Conservation (phyloP, 2,329 filamentous ascomycete species). For the Trichothecium roseum region DNA sequence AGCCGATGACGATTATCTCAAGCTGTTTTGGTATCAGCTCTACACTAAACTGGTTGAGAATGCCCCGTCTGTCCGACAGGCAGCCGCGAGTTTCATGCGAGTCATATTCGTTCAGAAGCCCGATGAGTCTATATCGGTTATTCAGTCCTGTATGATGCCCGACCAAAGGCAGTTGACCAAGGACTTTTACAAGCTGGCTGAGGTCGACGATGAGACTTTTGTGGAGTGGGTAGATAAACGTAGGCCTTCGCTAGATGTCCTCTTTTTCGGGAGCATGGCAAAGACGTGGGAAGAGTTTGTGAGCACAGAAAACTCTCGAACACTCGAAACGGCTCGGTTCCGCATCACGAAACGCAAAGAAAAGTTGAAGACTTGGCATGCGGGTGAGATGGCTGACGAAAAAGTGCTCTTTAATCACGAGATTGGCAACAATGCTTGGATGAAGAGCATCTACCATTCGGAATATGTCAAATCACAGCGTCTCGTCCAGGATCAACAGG, state of each 20-base stretch:
- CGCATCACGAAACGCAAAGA: conserved; percentile 71
- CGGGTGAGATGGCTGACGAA: conserved; percentile 57
- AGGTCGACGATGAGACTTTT: conserved; percentile 83
- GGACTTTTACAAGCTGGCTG: conserved; percentile 75
- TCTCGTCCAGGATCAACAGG: conserved; percentile 83
- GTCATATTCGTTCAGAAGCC: conserved; percentile 91
- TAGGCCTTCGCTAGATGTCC: conserved; percentile 62
- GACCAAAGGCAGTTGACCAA: conserved; percentile 63
- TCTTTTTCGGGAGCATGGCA: conserved; percentile 75
- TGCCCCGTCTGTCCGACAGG: conserved; percentile 55
- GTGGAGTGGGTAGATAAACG: conserved; percentile 81
- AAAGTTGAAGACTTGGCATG: conserved; percentile 69
- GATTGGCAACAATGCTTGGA: conserved; percentile 79
- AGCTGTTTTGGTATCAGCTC: conserved; percentile 82
- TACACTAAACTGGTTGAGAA: conserved; percentile 78
- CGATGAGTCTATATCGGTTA: conserved; percentile 62
- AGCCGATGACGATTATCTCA: conserved; percentile 70
- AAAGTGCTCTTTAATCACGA: conserved; percentile 74
- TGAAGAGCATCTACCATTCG: conserved; percentile 87
- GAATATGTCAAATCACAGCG: conserved; percentile 89
- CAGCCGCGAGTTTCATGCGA: conserved; percentile 79
- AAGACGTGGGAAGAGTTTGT: conserved; percentile 87
- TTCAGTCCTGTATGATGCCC: conserved; percentile 59
- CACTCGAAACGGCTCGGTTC: conserved; percentile 60
- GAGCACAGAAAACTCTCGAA: conserved; percentile 67